Base-by-base conservation (phyloP, 257 asterid species). In the Apocynum venetum region DNA sequence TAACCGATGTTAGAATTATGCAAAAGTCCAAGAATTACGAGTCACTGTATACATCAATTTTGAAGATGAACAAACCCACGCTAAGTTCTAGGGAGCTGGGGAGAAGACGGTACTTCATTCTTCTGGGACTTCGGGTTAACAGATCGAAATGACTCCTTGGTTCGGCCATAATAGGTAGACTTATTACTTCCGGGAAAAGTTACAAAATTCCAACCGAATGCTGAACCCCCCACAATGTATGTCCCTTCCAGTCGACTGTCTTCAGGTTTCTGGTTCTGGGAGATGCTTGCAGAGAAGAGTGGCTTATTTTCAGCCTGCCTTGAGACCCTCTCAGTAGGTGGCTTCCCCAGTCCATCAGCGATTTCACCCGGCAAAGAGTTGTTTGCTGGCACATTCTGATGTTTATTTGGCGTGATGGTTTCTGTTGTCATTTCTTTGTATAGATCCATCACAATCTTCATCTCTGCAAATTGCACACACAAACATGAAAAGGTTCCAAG, bases 201-300 rank as follows among this genome's bases (percentile, higher is more conserved):
- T 57, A 90, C 72, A 80, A 89, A 94, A 83, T 94, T 92, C 97
- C 98, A 92, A 11, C 98, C 97, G 51, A 92, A 89, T 51, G 97
- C 94, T n/a, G 97, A 94, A 4, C 94, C 96, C 10, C 97, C 98
- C 9, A 89, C 85, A 14, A 88, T 71, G 36, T 84, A 87, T 5
- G 91, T 79, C 36, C 89, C 93, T 74, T 80, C 84, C 48, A 65
- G 80, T 38, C 55, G 80, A 53, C 40, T 65, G 48, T 76, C 87
- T 4, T 65, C 84, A 68, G 77, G 64, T 80, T 79, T 73, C 74
- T 63, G 76, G 61, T 66, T 81, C 41, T 73, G 79, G 43, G 83
- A 71, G 68, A 57, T 35, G 68, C 44, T 66, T 14, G 20, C 82
- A 3, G 80, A 11, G 76, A 72, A 38, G 46, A 69, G 8, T 48